Evolutionary conservation across 2,329 filamentous ascomycete genomes (phyloP).

Genomic region (Colletotrichum sp.): DNA sequence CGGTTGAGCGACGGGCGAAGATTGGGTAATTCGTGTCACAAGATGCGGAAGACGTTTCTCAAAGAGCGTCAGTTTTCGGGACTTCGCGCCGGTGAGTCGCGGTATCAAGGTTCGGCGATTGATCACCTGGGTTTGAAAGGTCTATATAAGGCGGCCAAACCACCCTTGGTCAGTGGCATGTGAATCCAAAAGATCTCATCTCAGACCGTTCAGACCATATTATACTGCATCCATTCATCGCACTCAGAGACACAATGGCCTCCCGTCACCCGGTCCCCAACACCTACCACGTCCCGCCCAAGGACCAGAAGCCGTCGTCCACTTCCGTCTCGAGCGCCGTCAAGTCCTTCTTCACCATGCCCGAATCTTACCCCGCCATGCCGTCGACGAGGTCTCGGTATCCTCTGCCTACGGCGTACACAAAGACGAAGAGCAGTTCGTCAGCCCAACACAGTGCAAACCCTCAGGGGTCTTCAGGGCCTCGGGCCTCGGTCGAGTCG

Average conservation of each 20-base stretch:
- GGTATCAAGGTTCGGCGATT: not conserved
- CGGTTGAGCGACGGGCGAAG: not conserved
- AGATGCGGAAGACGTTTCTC: not conserved
- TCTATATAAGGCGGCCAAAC: not conserved
- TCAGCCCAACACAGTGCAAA: not conserved
- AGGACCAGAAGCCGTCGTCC: not conserved
- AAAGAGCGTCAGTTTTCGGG: not conserved
- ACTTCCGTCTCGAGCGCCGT: not conserved
- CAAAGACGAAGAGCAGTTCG: not conserved
- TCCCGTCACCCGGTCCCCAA: slow-evolving; percentile 6
- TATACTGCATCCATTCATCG: not conserved
- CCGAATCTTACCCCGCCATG: not conserved
- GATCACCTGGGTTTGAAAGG: not conserved
- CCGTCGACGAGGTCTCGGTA: not conserved
- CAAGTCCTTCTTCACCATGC: not conserved
- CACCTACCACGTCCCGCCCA: not conserved
- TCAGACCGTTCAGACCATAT: rapidly evolving
- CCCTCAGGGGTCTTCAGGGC: not conserved
- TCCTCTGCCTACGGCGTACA: not conserved
- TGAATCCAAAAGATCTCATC: not conserved
- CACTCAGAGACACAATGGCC: not conserved
- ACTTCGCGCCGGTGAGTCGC: not conserved
- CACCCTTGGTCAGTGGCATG: not conserved
- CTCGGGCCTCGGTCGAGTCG: not conserved
- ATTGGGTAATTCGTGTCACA: not conserved